Percentiles rank a stretch among this genome's conserved stretches.
Evolutionary conservation across 2,329 filamentous ascomycete genomes (phyloP).

Genomic region (Coniella lustricola): DNA sequence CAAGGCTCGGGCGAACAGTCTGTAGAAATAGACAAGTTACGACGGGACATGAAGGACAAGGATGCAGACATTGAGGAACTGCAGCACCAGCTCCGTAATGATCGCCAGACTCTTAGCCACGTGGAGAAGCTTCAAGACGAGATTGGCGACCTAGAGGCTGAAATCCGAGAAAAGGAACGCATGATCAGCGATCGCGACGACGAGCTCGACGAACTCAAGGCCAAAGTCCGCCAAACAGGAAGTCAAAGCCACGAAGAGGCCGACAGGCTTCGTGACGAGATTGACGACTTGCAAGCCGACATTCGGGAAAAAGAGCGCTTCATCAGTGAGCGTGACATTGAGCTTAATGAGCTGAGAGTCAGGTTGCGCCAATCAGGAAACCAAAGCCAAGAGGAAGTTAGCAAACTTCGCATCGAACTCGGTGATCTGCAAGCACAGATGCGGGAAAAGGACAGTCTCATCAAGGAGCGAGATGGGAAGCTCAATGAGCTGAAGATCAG

Average conservation of each 20-base stretch:
- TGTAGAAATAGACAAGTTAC: slow-evolving; percentile 51
- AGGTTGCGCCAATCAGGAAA: too few species aligned
- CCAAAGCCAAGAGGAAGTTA: slow-evolving; percentile 50
- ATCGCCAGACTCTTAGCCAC: slow-evolving; percentile 50
- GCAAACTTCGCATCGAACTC: slow-evolving; percentile 65
- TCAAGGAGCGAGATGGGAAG: slow-evolving; percentile 70
- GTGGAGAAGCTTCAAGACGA: slow-evolving; percentile 64
- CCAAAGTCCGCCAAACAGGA: slow-evolving; percentile 40
- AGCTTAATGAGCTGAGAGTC: too few species aligned
- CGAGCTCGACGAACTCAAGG: slow-evolving; percentile 61
- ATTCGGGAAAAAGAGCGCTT: slow-evolving; percentile 51
- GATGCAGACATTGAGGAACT: slow-evolving; percentile 56
- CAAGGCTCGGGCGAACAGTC: slow-evolving; percentile 65
- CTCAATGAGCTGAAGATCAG: slow-evolving; percentile 57
- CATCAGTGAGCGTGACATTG: slow-evolving; percentile 24
- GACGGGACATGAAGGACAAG: slow-evolving; percentile 48
- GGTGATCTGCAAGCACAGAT: slow-evolving; percentile 69
- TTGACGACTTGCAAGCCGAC: slow-evolving; percentile 50
- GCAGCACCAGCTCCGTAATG: slow-evolving; percentile 49
- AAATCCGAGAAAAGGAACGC: slow-evolving; percentile 69
- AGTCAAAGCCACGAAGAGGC: slow-evolving; percentile 35
- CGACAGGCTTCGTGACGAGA: slow-evolving; percentile 34
- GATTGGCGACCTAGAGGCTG: slow-evolving; percentile 67
- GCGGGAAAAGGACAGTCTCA: slow-evolving; percentile 65
- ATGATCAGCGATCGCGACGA: slow-evolving; percentile 68